These are phyloP conservation scores for Colletotrichum spinosum DNA, from an alignment of 2,329 filamentous ascomycete genomes.

Conservation along the genomic window DNA sequence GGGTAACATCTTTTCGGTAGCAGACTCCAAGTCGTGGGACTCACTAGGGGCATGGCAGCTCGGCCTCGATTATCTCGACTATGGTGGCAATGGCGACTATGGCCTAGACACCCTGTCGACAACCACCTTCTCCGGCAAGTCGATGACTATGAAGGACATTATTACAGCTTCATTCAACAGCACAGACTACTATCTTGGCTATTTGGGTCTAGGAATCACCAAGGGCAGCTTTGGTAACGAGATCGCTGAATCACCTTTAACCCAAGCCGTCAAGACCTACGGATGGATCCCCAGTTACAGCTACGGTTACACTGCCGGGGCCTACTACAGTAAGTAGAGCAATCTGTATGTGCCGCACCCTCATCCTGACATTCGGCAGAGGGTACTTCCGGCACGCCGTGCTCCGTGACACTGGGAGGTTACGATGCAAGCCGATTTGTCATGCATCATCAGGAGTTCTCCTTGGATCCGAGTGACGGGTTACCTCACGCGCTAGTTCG, in stretches of 20 bases:
- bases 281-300: conserved; percentile 77
- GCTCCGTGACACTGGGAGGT: conserved; percentile 76
- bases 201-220: conserved; percentile 67
- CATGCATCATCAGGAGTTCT: conserved; percentile 70
- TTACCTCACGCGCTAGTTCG: conserved; percentile 71
- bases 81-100: conserved; percentile 72
- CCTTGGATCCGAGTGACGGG: conserved; percentile 64
- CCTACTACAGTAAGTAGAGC: conserved; percentile 70
- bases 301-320: conserved; percentile 81
- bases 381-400: conserved; percentile 55
- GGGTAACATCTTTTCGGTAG: conserved; percentile 68
- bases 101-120: conserved; percentile 64
- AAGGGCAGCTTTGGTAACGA: conserved; percentile 63
- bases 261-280: conserved; percentile 68
- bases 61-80: conserved; percentile 68
- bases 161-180: conserved; percentile 65
- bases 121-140: conserved; percentile 50
- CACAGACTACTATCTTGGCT: conserved; percentile 66
- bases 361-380: conserved; percentile 47
- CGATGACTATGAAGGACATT: conserved; percentile 57
- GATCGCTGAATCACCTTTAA: conserved; percentile 63
- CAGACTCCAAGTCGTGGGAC: conserved; percentile 68
- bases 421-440: conserved; percentile 74
- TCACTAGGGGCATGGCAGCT: conserved; percentile 70
- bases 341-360: conserved; percentile 39